Evolutionary conservation across 2,329 filamentous ascomycete species (phyloP).

Genomic region (Fusarium circinatum): DNA sequence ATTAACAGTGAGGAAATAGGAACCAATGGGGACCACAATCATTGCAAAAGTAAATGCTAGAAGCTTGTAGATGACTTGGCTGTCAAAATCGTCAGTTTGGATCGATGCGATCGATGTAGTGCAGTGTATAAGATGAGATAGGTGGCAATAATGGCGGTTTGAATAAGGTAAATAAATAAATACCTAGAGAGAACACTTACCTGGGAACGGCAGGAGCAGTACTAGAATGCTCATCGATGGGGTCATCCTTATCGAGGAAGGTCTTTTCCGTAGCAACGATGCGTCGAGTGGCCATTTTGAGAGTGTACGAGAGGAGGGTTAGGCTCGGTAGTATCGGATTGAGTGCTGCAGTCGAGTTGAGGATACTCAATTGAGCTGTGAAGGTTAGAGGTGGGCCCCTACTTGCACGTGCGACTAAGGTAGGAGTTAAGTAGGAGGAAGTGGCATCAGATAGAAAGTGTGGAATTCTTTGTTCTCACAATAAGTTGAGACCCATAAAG

Average conservation of each 20-base stretch:
- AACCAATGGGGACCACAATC: slow-evolving; percentile 86
- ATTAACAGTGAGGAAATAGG: slow-evolving; percentile 85
- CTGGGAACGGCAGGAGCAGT: slow-evolving; percentile 85
- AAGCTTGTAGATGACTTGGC: slow-evolving; percentile 89
- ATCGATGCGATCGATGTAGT: background rate
- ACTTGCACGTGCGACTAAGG: slow-evolving; percentile 39
- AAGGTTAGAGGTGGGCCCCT: slow-evolving; percentile 30
- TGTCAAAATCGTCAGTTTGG: slow-evolving; percentile 47
- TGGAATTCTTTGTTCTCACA: slow-evolving; percentile 20
- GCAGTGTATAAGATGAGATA: background rate
- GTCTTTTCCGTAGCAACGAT: slow-evolving; percentile 74
- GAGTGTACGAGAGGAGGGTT: background rate
- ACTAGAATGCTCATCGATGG: slow-evolving; percentile 68
- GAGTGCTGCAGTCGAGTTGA: slow-evolving; percentile 13
- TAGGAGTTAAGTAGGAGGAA: background rate
- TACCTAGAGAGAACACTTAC: slow-evolving; percentile 60
- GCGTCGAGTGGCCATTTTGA: slow-evolving; percentile 75
- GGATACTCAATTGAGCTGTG: slow-evolving; percentile 10
- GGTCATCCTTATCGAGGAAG: slow-evolving; percentile 69
- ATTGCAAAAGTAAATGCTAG: slow-evolving; percentile 92
- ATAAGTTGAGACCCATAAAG: background rate
- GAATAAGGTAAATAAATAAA: background rate
- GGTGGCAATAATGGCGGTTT: slow-evolving; percentile 11
- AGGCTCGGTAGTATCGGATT: slow-evolving; percentile 8
- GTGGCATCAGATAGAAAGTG: background rate